Base-by-base conservation (phyloP, 148 eudicot genomes). In the Tetragonia tetragonoides region DNA sequence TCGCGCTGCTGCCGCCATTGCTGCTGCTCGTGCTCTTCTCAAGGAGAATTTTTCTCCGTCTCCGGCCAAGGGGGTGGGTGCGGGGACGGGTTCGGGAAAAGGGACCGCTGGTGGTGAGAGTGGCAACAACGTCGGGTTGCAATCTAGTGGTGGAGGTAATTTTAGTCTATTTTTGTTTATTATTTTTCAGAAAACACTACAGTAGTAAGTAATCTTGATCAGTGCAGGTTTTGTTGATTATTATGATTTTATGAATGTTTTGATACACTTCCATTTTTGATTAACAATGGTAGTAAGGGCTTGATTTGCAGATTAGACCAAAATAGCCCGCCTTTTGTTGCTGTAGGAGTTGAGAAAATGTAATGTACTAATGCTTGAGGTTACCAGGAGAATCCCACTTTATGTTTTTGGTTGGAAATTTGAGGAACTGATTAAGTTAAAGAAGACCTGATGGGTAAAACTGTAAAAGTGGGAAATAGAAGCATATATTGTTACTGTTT, bases 1-100 rank as follows among this genome's bases (percentile, higher is more conserved):
- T 86, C 88, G 98, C 53, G 98, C 98, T 11, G 90, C 91, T 16
- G 98, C 98, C 3, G 98, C 97, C 7, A 89, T 94, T 38, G 91
- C 97, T 0, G 98, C 97, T 4, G 93, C 98, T 14, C 83, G 87
- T 6, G 88, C 93, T 16, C 61, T 94, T 69, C 73, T 94, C 10
- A 75, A 87, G 77, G 89, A 84, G 69, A 78, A 47, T 66, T 72
- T 56, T 56, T 40, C 71, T 24, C 69, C 14, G 60, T 39, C 51
- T 54, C 70, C 56, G 34, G 51, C 47, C 4, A 57, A 39, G 21
- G 81, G 42, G 16, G 38, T 34, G 57, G 67, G 34, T 28, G 1
- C 34, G 34, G 34, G 34, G 0, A 28, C 34, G 34, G 34, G 34
- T 28, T 0, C 34, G 34, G 34, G 34, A 1, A 28, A 49, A 17